Base-by-base conservation (phyloP, 305 asterid species). In the Fraxinus latifolia region DNA sequence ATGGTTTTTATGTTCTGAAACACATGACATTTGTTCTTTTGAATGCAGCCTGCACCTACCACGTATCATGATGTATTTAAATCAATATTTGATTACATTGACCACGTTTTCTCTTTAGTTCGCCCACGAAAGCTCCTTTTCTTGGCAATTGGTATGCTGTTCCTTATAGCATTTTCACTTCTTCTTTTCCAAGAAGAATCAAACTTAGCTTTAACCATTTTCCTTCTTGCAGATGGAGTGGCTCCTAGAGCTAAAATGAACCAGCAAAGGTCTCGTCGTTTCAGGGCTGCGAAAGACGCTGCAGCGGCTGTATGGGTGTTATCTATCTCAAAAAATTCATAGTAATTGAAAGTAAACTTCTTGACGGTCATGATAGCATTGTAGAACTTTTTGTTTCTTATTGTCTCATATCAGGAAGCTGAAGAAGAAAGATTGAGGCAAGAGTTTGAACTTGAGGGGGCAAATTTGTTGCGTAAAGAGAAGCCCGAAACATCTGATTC, bases 221-320 rank as follows among this genome's bases (percentile, higher is more conserved):
- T 71, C 71, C 53, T 11, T 78, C 82, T 19, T 81, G 76, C 87
- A 96, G 99, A 96, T 89, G 99, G 98, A 79, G 99, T 96, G 88
- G 99, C 99, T 86, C 99, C 99, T 14, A 91, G 98, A 87, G 98
- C 99, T 79, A 96, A 96, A 89, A 96, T 96, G 99, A 96, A 96
- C 88, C 99, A 96, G 91, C 99, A 96, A 89, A 90, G 99, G 53
- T 84, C 98, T 77, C 93, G 98, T 62, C 97, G 99, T 77, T 96
- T 94, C 88, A 94, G 98, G 92, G 97, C 98, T 85, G 97, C 98
- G 86, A 92, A 94, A 92, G 99, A 94, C 88, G 97, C 97, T 67
- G 97, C 97, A 67, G 92, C 93, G 80, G 97, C 97, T 84, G 99
- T 94, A 91, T 83, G 90, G 85, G 53, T 80, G 79, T 80, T 86